Base-by-base conservation (phyloP, 768 basidiomycete species). In the Porphyrellus cyaneotinctus region DNA sequence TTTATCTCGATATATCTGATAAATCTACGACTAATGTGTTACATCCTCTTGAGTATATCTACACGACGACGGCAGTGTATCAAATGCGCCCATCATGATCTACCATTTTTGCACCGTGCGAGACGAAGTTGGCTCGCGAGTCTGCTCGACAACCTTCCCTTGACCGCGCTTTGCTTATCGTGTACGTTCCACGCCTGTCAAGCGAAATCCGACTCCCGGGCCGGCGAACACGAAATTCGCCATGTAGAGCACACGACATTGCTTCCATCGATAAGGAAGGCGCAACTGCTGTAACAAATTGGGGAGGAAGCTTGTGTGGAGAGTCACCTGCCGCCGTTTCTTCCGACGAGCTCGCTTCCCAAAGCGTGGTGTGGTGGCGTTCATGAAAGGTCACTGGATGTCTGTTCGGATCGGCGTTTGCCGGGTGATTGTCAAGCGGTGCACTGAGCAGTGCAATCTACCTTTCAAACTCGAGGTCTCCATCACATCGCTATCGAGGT, bases 271-370 rank as follows among this genome's bases (percentile, higher is more conserved):
- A 51, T 51, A 15, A 20, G 26, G 41, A 22, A 42, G 30, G 28
- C 18, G 37, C 33, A 50, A 14, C 26, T 24, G 38, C 24, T 28
- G 45, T 32, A 22, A 39, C 30, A 22, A 28, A 47, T 24, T 15
- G n/a, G 23, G 12, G 20, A 14, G 30, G 39, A 15, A 23, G 22
- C 39, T 17, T 14, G 39, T n/a, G n/a, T n/a, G n/a, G n/a, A n/a
- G 20, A 14, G 37, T 2, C 20, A 20, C 37, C 3, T 20, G 37
- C 20, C 38, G 41, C n/a, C n/a, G n/a, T n/a, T 36, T 39, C 44
- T n/a, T 26, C 48, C 58, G 58, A 50, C 43, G 13, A 41, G 30
- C 15, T 17, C 49, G 43, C 36, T 48, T 26, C 2, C 5, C 18
- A 43, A 35, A 28, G 22, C 38, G 20, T 20, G 22, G 22, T 9